Evolutionary conservation across 2,329 filamentous ascomycete species (phyloP), one percentile per base, ranked within the genome.

Genomic region (Hypoxylon rubiginosum): DNA sequence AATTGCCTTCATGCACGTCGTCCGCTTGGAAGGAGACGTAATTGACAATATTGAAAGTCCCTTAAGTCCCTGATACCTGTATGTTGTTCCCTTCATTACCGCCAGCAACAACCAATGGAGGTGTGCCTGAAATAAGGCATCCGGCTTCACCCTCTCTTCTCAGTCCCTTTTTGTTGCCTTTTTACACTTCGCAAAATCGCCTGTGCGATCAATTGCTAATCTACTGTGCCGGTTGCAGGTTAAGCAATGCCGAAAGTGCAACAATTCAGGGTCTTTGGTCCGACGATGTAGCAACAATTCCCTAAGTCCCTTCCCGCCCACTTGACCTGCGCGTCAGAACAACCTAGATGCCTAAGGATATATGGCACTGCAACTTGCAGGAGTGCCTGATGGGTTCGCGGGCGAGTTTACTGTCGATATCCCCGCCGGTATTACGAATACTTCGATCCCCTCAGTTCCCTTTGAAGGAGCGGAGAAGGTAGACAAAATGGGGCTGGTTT

Each of bases 121-220:
- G 45, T 43, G 24, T n/a, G 11, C 13, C n/a, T 13, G 17, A 30
- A 30, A 60, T 10, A n/a, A 58, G 48, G 56, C 53, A 48, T 49
- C 53, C 46, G 53, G 11, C 6, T 28, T 15, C 1, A 13, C 17
- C 36, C 6, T 45, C 32, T 1, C 7, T 39, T n/a, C 8, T 32
- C 10, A 41, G 48, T 57, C 48, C 46, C 39, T 53, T 62, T 15
- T 15, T 3, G 19, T 52, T 58, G 59, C 59, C 59, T 62, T 58
- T 30, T 46, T 62, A 36, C 59, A 62, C 59, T 62, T 62, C 11
- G 2, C 10, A 19, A 3, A 34, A 36, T 57, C 39, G 17, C 53
- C 11, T 24, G 1, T 36, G 28, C n/a, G 19, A 51, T 34, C 13
- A 9, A 15, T 13, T 50, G 7, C 34, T 56, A 51, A 56, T 46